phyloP scores from a whole-genome alignment of 2,329 filamentous ascomycete species.

The Balansia obtecta region DNA sequence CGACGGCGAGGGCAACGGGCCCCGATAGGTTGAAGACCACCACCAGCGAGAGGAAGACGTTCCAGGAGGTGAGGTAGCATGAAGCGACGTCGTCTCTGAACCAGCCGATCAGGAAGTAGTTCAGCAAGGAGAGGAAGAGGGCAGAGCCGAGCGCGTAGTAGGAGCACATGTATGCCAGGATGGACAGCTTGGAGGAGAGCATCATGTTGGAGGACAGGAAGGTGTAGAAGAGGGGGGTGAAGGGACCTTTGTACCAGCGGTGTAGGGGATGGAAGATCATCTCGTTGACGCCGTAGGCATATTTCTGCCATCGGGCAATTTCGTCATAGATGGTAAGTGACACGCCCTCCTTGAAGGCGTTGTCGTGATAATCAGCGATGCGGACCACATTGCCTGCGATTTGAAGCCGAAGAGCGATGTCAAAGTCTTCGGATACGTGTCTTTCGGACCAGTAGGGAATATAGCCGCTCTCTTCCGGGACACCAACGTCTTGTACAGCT shows the following conservation, averaged over 20 bases:
- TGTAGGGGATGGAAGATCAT: conserved; percentile 56
- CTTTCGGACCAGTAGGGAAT: conserved; percentile 64
- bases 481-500: conserved; percentile 23
- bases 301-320: conserved; percentile 60
- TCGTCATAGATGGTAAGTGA: conserved; percentile 64
- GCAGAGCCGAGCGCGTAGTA: conserved; percentile 60
- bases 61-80: conserved; percentile 56
- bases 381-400: conserved; percentile 55
- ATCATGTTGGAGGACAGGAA: conserved; percentile 51
- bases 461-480: conserved; percentile 29
- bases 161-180: conserved; percentile 58
- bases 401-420: conserved; percentile 62
- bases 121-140: conserved; percentile 52
- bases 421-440: conserved; percentile 68
- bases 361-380: conserved; percentile 54
- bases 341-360: conserved; percentile 62
- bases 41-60: conserved; percentile 49
- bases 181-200: conserved; percentile 56
- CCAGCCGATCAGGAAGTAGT: conserved; percentile 63
- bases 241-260: conserved; percentile 50
- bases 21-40: conserved; percentile 52
- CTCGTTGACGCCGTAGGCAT: conserved; percentile 60
- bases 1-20: conserved; percentile 46
- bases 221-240: conserved; percentile 50
- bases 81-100: conserved; percentile 54